Evolutionary conservation across 345 rosid species (phyloP).

Genomic region (Barbarea vulgaris): DNA sequence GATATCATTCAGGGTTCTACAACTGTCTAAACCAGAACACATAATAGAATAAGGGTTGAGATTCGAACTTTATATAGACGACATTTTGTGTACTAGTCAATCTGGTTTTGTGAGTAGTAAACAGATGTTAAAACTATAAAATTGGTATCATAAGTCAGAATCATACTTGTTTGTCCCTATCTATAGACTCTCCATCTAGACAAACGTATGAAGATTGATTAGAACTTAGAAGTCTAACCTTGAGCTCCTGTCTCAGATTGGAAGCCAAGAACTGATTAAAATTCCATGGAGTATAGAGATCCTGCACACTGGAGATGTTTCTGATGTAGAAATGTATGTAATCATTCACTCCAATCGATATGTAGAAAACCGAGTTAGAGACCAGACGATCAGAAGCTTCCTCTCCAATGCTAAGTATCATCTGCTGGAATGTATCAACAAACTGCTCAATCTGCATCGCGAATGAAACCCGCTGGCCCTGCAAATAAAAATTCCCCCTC

Average conservation of each 20-base stretch:
- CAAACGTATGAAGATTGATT: background rate
- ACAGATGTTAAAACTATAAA: background rate
- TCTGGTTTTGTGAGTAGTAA: background rate
- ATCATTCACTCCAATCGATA: conserved; percentile 87
- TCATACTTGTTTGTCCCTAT: background rate
- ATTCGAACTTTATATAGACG: background rate
- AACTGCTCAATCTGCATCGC: conserved; percentile 88
- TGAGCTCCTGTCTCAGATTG: conserved; percentile 61
- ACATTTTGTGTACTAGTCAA: background rate
- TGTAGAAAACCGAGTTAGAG: conserved; percentile 67
- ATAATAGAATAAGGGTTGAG: background rate
- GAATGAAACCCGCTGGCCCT: conserved; percentile 90
- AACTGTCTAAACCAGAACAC: background rate
- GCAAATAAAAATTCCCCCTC: background rate
- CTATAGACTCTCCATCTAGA: background rate
- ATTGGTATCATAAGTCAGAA: background rate
- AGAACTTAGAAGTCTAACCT: conserved; percentile 46
- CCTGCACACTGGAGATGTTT: conserved; percentile 72
- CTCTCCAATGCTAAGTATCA: conserved; percentile 68
- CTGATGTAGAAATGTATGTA: conserved; percentile 87
- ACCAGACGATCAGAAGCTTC: conserved; percentile 52
- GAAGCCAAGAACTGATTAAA: conserved; percentile 82
- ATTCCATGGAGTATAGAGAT: conserved; percentile 77
- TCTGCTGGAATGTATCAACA: conserved; percentile 74
- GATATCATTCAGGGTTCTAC: background rate